These are phyloP conservation scores for Citrus cavaleriei DNA, from an alignment of 345 rosid genomes.

Conservation along the genomic window DNA sequence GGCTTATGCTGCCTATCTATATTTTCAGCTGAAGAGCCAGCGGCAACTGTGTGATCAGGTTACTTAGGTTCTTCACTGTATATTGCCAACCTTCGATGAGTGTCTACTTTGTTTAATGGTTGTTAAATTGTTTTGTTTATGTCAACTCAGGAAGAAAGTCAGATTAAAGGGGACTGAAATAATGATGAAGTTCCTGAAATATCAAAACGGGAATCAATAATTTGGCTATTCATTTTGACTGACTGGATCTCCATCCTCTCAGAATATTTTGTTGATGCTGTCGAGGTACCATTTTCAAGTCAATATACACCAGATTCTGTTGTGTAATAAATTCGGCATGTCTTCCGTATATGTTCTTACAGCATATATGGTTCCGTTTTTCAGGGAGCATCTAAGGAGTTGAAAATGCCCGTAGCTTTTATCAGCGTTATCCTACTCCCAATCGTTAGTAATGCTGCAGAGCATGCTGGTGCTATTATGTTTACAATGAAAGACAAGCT, in stretches of 20 bases:
- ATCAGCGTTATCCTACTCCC: slow-evolving; percentile 51
- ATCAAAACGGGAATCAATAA: slow-evolving; percentile 39
- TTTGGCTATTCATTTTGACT: slow-evolving; percentile 41
- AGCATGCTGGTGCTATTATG: slow-evolving; percentile 52
- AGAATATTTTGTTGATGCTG: slow-evolving; percentile 41
- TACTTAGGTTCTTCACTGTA: background rate
- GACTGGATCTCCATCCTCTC: slow-evolving; percentile 44
- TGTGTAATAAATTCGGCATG: background rate
- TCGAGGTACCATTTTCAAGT: slow-evolving; percentile 30
- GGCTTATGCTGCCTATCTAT: slow-evolving; percentile 39
- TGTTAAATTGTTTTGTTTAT: too few species aligned
- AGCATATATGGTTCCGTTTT: background rate
- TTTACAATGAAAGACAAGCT: slow-evolving; percentile 59
- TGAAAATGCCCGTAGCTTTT: slow-evolving; percentile 43
- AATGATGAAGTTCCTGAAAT: slow-evolving; percentile 42
- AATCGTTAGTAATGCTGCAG: slow-evolving; percentile 57
- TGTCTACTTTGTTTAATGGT: too few species aligned
- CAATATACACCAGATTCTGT: background rate
- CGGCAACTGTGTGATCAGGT: slow-evolving; percentile 11
- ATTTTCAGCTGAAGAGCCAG: slow-evolving; percentile 44
- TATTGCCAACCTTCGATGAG: too few species aligned
- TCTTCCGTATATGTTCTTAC: background rate
- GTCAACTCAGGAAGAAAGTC: too few species aligned
- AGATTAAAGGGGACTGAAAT: background rate
- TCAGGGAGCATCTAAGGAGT: slow-evolving; percentile 44